Evolutionary conservation across 2,329 filamentous ascomycete genomes (phyloP).

Genomic region (Lasiodiplodia theobromae): DNA sequence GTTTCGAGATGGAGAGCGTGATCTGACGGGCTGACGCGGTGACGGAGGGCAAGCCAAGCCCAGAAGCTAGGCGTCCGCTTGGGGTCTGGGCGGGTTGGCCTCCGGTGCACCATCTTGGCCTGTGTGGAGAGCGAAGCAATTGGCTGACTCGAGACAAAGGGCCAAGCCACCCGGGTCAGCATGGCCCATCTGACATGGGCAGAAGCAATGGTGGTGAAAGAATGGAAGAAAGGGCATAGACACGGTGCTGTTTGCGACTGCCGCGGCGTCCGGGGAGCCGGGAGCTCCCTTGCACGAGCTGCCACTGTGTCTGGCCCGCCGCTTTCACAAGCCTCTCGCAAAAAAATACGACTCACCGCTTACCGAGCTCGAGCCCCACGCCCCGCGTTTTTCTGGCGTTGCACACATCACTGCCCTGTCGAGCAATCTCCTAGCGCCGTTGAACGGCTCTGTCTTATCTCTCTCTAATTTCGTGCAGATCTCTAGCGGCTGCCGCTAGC

Average conservation of each 20-base stretch:
- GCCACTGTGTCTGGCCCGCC: not conserved
- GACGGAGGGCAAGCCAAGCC: constrained; percentile 20
- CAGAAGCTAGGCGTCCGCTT: constrained; percentile 15
- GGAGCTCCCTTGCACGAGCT: constrained; percentile 8
- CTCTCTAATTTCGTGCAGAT: constrained; percentile 5
- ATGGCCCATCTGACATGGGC: constrained; percentile 19
- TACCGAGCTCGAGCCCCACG: not conserved
- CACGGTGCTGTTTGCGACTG: constrained; percentile 19
- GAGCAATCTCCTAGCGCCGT: not conserved
- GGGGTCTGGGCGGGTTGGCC: constrained; percentile 2
- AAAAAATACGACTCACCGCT: not conserved
- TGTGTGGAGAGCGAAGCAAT: not conserved
- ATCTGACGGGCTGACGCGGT: constrained; percentile 24
- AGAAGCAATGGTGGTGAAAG: not conserved
- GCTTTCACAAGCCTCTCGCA: not conserved
- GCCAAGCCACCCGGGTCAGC: constrained; percentile 20
- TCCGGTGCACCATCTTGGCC: constrained; percentile 7
- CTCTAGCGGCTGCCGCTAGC: not conserved
- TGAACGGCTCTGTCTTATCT: not conserved
- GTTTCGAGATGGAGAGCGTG: constrained; percentile 10
- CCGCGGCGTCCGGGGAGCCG: not conserved
- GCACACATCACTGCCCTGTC: not conserved
- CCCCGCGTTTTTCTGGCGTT: not conserved
- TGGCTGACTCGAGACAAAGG: constrained; percentile 24
- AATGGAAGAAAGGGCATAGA: constrained; percentile 2